A percentile compares a stretch with the other conserved stretches of the same genome.
Conservation (phyloP, 164 flowering plant genomes). For the Vitis cinerea region DNA sequence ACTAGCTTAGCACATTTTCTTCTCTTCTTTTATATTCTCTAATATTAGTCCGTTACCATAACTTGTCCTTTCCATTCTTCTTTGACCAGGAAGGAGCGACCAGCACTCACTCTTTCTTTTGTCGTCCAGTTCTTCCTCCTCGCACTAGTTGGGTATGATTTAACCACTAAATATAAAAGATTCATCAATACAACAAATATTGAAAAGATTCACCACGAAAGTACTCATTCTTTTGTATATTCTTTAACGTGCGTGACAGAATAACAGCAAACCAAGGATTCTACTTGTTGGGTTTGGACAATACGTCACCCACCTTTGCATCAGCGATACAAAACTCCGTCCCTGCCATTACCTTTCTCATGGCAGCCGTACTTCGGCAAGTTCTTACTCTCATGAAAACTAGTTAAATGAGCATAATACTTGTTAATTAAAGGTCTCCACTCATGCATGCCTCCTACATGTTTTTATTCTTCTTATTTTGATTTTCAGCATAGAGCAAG, state of each 20-base stretch:
- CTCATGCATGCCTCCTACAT: neutral
- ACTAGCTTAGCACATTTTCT: neutral
- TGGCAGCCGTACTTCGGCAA: constrained; percentile 90
- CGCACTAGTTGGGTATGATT: constrained; percentile 78
- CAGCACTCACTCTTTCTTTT: constrained; percentile 56
- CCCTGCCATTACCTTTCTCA: constrained; percentile 96
- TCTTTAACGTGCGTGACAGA: constrained; percentile 32
- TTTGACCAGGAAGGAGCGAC: constrained; percentile 86
- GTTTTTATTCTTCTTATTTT: neutral
- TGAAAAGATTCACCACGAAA: neutral
- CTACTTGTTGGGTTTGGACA: constrained; percentile 90
- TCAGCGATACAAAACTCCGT: constrained; percentile 98
- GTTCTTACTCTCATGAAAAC: neutral
- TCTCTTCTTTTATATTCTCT: neutral
- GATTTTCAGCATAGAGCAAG: constrained; percentile 77
- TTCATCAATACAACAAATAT: neutral
- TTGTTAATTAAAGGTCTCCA: neutral
- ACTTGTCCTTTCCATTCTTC: neutral
- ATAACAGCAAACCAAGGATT: constrained; percentile 98
- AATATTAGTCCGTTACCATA: neutral
- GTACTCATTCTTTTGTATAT: neutral
- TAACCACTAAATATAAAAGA: neutral
- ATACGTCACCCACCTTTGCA: constrained; percentile 97
- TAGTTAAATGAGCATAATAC: too few species aligned
- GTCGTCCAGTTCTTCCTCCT: constrained; percentile 85